phyloP scores from a whole-genome alignment of 2,329 filamentous ascomycete species.

The Xylariaceae sp. region DNA sequence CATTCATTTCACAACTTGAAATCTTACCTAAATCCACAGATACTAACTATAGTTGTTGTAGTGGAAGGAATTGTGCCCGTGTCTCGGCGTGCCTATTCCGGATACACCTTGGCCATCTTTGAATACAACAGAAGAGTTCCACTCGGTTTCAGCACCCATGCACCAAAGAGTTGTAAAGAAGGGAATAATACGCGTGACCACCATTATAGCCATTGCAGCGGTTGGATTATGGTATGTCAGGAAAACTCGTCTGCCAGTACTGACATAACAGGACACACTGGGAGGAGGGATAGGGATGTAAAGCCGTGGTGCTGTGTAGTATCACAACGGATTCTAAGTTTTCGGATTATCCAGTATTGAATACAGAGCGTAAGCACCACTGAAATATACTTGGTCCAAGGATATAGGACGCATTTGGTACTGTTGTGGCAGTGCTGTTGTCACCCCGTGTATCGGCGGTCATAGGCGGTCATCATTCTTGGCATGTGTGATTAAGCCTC shows the following conservation, averaged over 20 bases:
- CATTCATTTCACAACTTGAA: too few relatives aligned
- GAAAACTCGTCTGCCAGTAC: conserved; percentile 18
- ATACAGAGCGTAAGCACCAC: too few relatives aligned
- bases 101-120: conserved; percentile 34
- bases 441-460: too few relatives aligned
- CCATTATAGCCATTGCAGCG: conserved; percentile 29
- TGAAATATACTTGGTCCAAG: too few relatives aligned
- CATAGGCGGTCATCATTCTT: too few relatives aligned
- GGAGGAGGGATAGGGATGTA: too few relatives aligned
- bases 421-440: background rate
- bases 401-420: too few relatives aligned
- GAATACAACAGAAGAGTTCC: conserved; percentile 36
- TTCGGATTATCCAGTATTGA: too few relatives aligned
- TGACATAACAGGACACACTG: background rate
- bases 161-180: conserved; percentile 39
- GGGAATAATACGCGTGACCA: conserved; percentile 26
- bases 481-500: too few relatives aligned
- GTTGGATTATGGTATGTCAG: conserved; percentile 31
- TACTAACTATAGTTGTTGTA: conserved; percentile 2
- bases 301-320: background rate
- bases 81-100: conserved; percentile 34
- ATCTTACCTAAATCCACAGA: background rate
- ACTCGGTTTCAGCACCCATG: conserved; percentile 27
- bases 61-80: conserved; percentile 38
- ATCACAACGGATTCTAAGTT: background rate